Percentiles rank a stretch among this genome's conserved stretches.
These are phyloP conservation scores for Cryptosporidium parvum DNA, from an alignment of 169 alveolate species.

Conservation along the genomic window DNA sequence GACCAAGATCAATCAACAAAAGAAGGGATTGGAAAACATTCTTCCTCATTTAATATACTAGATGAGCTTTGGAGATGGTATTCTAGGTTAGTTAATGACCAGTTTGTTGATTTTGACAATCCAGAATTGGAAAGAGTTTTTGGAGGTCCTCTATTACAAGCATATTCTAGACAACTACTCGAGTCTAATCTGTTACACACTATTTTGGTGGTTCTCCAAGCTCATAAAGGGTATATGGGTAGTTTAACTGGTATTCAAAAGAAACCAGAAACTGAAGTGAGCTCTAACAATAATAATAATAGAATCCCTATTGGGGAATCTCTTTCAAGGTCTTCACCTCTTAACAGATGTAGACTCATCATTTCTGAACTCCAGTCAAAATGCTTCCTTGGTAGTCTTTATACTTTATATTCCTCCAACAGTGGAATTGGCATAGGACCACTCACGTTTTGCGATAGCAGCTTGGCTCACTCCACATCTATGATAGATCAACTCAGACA, in stretches of 20 bases:
- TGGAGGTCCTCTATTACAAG: constrained; percentile 58
- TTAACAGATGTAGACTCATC: constrained; percentile 27
- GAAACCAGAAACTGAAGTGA: background rate
- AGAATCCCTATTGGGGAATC: background rate
- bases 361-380: constrained; percentile 49
- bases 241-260: background rate
- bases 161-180: constrained; percentile 34
- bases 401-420: constrained; percentile 34
- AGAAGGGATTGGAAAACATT: background rate
- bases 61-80: constrained; percentile 71
- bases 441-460: constrained; percentile 35
- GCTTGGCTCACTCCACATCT: constrained; percentile 48
- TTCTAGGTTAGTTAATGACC: constrained; percentile 16
- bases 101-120: constrained; percentile 36
- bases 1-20: background rate
- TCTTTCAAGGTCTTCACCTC: background rate
- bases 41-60: constrained; percentile 21
- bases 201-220: constrained; percentile 44
- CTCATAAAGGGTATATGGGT: background rate
- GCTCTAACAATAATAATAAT: background rate
- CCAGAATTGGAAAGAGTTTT: constrained; percentile 16
- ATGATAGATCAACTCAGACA: constrained; percentile 66
- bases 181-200: constrained; percentile 61
- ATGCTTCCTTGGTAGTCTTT: constrained; percentile 68
- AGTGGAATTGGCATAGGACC: constrained; percentile 15